phyloP scores from a whole-genome alignment of 805 yeast genomes.

The Ascoidea rubescens region DNA sequence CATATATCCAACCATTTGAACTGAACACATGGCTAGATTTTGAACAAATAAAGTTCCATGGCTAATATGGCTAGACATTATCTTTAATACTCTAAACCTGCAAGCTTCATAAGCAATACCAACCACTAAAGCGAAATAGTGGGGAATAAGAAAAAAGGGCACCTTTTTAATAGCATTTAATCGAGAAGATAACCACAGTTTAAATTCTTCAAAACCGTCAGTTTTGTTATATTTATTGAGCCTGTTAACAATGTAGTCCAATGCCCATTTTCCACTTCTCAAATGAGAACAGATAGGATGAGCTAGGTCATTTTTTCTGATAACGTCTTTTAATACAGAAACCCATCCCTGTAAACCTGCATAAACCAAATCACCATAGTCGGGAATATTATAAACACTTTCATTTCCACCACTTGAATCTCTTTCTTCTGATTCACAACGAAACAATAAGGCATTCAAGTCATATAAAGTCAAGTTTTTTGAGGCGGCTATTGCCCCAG shows the following conservation, averaged over 20 bases:
- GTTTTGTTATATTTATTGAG: constrained; percentile 38
- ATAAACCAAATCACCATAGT: constrained; percentile 58
- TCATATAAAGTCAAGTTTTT: constrained; percentile 45
- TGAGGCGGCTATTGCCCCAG: constrained; percentile 70
- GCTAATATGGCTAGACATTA: constrained; percentile 41
- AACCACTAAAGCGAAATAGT: constrained; percentile 72
- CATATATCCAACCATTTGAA: constrained; percentile 75
- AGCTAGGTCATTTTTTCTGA: constrained; percentile 60
- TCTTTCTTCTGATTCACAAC: constrained; percentile 78
- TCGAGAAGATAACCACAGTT: constrained; percentile 56
- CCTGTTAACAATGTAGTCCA: constrained; percentile 58
- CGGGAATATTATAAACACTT: constrained; percentile 68
- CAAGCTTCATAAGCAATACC: constrained; percentile 79
- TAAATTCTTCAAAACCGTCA: constrained; percentile 39
- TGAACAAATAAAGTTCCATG: constrained; percentile 62
- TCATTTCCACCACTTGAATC: constrained; percentile 60
- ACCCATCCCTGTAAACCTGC: constrained; percentile 95
- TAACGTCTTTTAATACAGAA: constrained; percentile 46
- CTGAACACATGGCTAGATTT: constrained; percentile 62
- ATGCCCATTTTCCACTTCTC: constrained; percentile 80
- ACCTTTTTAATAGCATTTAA: constrained; percentile 45
- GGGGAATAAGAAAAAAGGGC: constrained; percentile 76
- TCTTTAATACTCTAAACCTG: constrained; percentile 46
- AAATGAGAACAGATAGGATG: constrained; percentile 75
- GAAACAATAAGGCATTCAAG: constrained; percentile 60